These are phyloP conservation scores for Curvularia spicifera DNA, from an alignment of 2,329 filamentous ascomycete genomes.

Conservation along the genomic window DNA sequence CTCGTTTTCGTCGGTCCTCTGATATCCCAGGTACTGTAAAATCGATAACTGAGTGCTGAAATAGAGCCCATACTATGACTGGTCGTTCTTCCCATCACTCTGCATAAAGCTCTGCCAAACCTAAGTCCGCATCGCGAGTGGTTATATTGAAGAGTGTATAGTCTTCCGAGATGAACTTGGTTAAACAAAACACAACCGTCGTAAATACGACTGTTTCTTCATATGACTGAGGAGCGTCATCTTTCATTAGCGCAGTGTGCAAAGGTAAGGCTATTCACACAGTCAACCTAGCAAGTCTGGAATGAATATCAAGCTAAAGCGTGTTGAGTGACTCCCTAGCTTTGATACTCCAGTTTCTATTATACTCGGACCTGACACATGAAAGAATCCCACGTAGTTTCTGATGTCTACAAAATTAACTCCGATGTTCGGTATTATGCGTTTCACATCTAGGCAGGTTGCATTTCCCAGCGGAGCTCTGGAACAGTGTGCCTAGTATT, in stretches of 20 bases:
- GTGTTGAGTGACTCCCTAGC: neutral
- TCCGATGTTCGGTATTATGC: neutral
- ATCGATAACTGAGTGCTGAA: neutral
- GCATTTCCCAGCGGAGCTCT: neutral
- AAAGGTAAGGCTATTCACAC: neutral
- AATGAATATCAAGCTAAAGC: neutral
- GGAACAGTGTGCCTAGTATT: neutral
- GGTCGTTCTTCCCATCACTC: neutral
- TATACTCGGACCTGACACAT: neutral
- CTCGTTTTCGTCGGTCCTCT: too few relatives aligned
- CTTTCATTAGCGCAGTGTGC: neutral
- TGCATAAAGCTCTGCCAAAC: neutral
- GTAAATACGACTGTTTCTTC: neutral
- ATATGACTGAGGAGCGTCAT: neutral
- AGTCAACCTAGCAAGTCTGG: neutral
- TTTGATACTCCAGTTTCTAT: neutral
- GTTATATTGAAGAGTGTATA: neutral
- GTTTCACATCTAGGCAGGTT: neutral
- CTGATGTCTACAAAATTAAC: neutral
- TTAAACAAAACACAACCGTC: neutral
- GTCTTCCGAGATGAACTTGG: neutral
- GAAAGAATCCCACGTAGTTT: neutral
- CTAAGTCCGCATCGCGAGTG: neutral
- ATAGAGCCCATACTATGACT: neutral
- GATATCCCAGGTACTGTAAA: neutral